These are phyloP conservation scores for Tetrapyrgos nigripes DNA, from an alignment of 1,284 basidiomycete genomes.

Conservation along the genomic window DNA sequence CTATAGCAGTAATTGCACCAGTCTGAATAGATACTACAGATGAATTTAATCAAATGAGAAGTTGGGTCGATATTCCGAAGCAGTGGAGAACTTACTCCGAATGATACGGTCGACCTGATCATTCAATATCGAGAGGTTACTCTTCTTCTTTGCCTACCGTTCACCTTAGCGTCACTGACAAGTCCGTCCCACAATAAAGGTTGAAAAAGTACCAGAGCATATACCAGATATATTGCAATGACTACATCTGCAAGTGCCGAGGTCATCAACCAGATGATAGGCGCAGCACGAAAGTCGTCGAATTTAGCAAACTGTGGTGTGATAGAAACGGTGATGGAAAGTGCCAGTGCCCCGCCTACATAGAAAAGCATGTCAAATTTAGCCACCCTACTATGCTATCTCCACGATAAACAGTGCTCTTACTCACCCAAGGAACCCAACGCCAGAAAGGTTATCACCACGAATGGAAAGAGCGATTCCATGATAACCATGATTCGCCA, in stretches of 20 bases:
- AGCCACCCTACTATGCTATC: no score
- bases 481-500: conserved; percentile 26
- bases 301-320: conserved; percentile 2
- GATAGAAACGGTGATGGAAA: neutral
- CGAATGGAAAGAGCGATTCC: neutral
- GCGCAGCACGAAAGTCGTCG: conserved; percentile 5
- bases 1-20: conserved; percentile 15
- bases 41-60: no score
- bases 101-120: conserved; percentile 16
- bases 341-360: conserved; percentile 11
- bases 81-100: conserved; percentile 3
- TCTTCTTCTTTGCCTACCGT: conserved; percentile 10
- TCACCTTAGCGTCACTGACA: neutral
- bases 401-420: neutral
- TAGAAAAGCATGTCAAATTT: neutral
- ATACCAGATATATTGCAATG: conserved; percentile 13
- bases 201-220: conserved; percentile 6
- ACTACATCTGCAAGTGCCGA: conserved; percentile 15
- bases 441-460: neutral
- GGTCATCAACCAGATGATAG: conserved; percentile 13
- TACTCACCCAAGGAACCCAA: conserved; percentile 13
- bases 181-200: neutral
- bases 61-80: neutral
- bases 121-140: neutral
- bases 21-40: conserved; percentile 17